These are phyloP conservation scores for Arthroderma uncinatum DNA, from an alignment of 2,329 filamentous ascomycete genomes.

Conservation along the genomic window DNA sequence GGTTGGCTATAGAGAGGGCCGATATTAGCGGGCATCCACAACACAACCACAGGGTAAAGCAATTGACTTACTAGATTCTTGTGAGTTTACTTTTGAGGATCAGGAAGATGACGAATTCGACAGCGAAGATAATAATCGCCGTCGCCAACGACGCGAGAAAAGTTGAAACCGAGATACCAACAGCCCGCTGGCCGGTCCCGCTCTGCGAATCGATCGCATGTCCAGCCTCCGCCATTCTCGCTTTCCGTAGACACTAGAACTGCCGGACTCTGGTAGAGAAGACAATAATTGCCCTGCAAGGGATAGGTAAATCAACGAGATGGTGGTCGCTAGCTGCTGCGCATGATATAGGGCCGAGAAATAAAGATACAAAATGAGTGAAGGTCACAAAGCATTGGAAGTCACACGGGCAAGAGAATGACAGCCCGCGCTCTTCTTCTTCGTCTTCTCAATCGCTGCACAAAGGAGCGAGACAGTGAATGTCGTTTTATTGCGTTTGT, in stretches of 20 bases:
- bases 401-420: no score
- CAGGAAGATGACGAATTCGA: conserved; percentile 59
- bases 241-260: not conserved
- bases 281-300: no score
- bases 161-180: conserved; percentile 33
- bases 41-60: conserved; percentile 9
- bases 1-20: conserved; percentile 50
- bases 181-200: conserved; percentile 25
- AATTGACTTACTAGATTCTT: conserved; percentile 61
- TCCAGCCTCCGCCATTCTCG: conserved; percentile 19
- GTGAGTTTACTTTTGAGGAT: conserved; percentile 66
- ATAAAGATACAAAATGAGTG: no score
- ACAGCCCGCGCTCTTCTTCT: no score
- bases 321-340: no score
- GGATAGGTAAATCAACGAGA: no score
- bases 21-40: conserved; percentile 7
- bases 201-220: conserved; percentile 28
- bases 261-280: no score
- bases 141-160: conserved; percentile 56
- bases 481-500: no score
- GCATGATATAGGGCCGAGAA: no score
- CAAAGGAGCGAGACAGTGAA: no score
- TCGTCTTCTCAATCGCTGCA: no score
- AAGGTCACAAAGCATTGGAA: no score
- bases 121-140: conserved; percentile 51